Evolutionary conservation across 139 green algal species (phyloP).

Genomic region (Micractinium sp.): DNA sequence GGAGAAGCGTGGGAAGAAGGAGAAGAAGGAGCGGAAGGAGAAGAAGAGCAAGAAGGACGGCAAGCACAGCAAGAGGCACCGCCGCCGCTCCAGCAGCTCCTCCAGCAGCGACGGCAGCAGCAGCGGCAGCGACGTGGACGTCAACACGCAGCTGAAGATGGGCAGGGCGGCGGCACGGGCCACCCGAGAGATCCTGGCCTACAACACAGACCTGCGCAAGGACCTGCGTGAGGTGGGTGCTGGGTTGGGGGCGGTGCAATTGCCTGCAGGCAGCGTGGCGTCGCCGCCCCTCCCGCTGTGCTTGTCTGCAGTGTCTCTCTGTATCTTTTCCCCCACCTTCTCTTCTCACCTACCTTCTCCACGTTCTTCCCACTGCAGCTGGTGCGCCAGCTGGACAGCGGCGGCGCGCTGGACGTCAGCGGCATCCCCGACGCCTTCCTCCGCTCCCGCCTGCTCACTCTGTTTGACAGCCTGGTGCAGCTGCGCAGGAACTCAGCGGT

Average conservation of each 20-base stretch:
- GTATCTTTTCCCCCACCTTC: not conserved
- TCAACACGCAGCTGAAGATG: conserved; percentile 40
- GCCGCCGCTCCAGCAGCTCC: conserved; percentile 3
- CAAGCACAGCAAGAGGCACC: conserved; percentile 14
- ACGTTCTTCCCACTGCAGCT: conserved; percentile 37
- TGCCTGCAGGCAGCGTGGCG: too few species aligned
- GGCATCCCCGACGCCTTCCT: conserved; percentile 48
- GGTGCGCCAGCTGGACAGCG: conserved; percentile 47
- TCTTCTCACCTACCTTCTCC: not conserved
- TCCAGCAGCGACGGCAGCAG: not conserved
- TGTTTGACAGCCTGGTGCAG: conserved; percentile 54
- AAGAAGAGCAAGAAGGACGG: conserved; percentile 34
- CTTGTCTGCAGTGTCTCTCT: not conserved
- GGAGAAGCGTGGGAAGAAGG: not conserved
- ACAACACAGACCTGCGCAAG: conserved; percentile 32
- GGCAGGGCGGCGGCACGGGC: conserved; percentile 26
- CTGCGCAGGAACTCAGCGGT: conserved; percentile 44
- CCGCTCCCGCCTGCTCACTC: conserved; percentile 11
- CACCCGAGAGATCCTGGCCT: conserved; percentile 41
- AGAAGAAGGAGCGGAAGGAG: conserved; percentile 21
- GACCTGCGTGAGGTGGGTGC: conserved; percentile 46
- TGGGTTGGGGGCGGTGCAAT: not conserved
- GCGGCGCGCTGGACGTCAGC: conserved; percentile 47
- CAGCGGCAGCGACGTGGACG: not conserved
- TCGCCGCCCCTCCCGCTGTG: not conserved